Percentiles rank a stretch among this genome's conserved stretches.
Conservation (phyloP, 192 early-diverging fungal species). For the Umbelopsis sp. region DNA sequence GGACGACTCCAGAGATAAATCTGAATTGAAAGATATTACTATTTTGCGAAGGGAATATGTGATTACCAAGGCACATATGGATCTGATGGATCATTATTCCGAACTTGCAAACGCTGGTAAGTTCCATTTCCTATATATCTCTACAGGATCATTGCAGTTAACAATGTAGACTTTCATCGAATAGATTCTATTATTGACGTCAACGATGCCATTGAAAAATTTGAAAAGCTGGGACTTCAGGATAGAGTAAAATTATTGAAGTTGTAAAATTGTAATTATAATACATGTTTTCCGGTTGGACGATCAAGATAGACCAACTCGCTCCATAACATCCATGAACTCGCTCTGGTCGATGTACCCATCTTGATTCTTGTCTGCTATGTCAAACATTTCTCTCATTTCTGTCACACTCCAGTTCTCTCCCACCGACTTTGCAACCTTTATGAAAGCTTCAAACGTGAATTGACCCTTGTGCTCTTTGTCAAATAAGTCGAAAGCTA, state of each 20-base stretch:
- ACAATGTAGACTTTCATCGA: not conserved
- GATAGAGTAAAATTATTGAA: not conserved
- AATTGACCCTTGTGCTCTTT: not conserved
- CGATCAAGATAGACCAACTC: not conserved
- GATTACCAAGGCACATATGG: not conserved
- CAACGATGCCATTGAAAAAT: not conserved
- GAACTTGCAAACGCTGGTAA: not conserved
- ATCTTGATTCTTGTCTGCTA: slow-evolving; percentile 14
- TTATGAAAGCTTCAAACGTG: not conserved
- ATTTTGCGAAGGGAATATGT: not conserved
- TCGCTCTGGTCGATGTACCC: not conserved
- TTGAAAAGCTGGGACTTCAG: not conserved
- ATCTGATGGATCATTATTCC: not conserved
- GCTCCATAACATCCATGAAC: slow-evolving; percentile 8
- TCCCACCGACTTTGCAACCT: not conserved
- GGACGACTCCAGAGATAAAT: not conserved
- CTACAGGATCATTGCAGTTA: not conserved
- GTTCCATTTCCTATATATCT: not conserved
- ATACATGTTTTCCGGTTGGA: not conserved
- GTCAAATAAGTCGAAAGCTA: slow-evolving; percentile 3
- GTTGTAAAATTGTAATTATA: not conserved
- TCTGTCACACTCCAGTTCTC: not conserved
- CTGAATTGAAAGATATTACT: not conserved
- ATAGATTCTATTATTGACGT: not conserved
- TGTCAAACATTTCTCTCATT: slow-evolving; percentile 5